phyloP scores from a whole-genome alignment of 1,139 yeast species.

The Eremothecium coryli region DNA sequence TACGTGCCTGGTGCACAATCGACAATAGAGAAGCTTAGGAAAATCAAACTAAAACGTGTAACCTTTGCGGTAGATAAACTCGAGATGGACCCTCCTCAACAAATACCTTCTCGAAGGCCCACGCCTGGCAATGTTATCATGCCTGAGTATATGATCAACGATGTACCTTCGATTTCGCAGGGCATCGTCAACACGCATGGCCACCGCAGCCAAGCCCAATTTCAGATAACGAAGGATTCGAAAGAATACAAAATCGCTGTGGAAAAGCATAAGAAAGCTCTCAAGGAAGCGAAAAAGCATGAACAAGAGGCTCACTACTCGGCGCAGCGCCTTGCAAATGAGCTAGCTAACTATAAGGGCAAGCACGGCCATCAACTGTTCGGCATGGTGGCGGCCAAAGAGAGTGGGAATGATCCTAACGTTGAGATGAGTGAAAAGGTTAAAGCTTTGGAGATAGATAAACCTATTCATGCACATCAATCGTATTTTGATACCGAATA shows the following conservation, averaged over 20 bases:
- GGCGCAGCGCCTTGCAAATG: conserved; percentile 59
- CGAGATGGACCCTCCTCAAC: conserved; percentile 83
- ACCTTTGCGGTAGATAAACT: conserved; percentile 66
- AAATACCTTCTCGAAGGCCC: conserved; percentile 83
- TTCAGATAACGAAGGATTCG: conserved; percentile 36
- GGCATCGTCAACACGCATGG: conserved; percentile 42
- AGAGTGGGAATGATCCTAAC: conserved; percentile 20
- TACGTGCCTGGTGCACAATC: too few species aligned
- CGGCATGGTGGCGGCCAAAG: conserved; percentile 17
- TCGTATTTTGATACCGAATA: conserved; percentile 44
- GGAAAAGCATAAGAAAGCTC: conserved; percentile 47
- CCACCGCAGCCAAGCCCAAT: conserved; percentile 4
- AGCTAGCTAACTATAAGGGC: conserved; percentile 38
- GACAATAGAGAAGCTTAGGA: too few species aligned
- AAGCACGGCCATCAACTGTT: conserved; percentile 6
- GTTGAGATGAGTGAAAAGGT: conserved; percentile 26
- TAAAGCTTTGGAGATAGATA: conserved; percentile 40
- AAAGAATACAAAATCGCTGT: conserved; percentile 46
- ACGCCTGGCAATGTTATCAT: conserved; percentile 69
- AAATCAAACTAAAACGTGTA: conserved; percentile 49
- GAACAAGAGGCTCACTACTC: conserved; percentile 67
- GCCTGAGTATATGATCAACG: conserved; percentile 54
- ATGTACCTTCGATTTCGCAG: conserved; percentile 54
- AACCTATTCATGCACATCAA: conserved; percentile 63
- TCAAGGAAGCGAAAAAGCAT: conserved; percentile 57